phyloP scores from a whole-genome alignment of 176 grass and related monocot genomes.

The Carex parvula region DNA sequence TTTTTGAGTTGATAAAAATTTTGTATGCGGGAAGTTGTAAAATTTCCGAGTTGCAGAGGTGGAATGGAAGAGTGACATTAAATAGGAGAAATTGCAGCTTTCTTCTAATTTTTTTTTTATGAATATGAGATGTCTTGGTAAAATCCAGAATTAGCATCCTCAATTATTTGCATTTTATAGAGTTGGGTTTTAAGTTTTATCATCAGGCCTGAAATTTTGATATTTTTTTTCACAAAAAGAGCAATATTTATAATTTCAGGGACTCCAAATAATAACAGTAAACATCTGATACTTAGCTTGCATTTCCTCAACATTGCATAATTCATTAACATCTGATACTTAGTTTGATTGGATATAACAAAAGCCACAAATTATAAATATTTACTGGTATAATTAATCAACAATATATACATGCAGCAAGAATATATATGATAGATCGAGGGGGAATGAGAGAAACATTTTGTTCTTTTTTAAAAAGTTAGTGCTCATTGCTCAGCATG shows the following conservation, averaged over 20 bases:
- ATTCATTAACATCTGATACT: no score
- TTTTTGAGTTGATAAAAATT: background rate
- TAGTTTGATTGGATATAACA: background rate
- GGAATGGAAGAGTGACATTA: background rate
- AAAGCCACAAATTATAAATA: slow-evolving; percentile 6
- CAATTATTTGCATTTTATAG: background rate
- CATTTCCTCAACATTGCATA: slow-evolving; percentile 13
- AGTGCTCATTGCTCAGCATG: slow-evolving; percentile 28
- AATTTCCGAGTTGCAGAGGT: slow-evolving; percentile 4
- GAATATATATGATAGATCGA: slow-evolving; percentile 7
- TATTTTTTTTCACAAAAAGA: background rate
- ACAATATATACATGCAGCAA: background rate
- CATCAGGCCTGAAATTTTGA: background rate
- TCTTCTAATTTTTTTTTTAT: background rate
- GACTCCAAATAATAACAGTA: background rate
- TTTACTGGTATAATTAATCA: background rate
- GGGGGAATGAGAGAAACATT: slow-evolving; percentile 19
- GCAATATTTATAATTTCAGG: background rate
- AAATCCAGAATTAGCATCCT: background rate
- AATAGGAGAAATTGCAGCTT: slow-evolving; percentile 3
- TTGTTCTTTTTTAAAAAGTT: slow-evolving; percentile 42
- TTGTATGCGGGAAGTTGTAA: slow-evolving; percentile 28
- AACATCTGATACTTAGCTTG: background rate
- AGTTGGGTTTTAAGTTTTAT: background rate
- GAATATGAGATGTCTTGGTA: background rate